Evolutionary conservation across 371 early-diverging fungal species (phyloP).

Genomic region (Encephalitozoon cuniculi): DNA sequence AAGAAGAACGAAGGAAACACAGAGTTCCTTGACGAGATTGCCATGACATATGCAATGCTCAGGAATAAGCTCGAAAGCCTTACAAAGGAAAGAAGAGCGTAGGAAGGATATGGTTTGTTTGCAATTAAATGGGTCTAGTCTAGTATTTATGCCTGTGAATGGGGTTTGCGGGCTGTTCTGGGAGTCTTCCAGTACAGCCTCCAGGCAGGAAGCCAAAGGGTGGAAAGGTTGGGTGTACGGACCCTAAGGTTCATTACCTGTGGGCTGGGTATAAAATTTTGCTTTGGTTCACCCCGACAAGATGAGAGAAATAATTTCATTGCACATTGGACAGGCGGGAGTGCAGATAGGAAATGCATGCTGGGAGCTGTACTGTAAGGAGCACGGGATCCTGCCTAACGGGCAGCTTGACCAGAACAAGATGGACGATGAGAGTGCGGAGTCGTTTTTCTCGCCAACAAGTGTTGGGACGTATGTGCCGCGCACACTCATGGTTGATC

Average conservation of each 20-base stretch:
- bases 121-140: not conserved
- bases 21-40: constrained; percentile 16
- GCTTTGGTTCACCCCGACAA: constrained; percentile 31
- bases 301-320: constrained; percentile 92
- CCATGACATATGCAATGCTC: constrained; percentile 15
- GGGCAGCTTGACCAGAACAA: constrained; percentile 63
- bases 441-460: constrained; percentile 87
- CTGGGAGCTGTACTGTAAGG: constrained; percentile 93
- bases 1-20: constrained; percentile 2
- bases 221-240: not conserved
- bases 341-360: constrained; percentile 99
- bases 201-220: no score
- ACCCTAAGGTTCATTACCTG: not conserved
- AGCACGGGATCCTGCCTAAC: constrained; percentile 92
- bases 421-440: constrained; percentile 70
- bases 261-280: constrained; percentile 8
- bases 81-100: constrained; percentile 7
- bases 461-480: constrained; percentile 94
- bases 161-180: no score
- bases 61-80: constrained; percentile 13
- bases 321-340: constrained; percentile 95
- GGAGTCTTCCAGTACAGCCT: no score
- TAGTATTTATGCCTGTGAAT: not conserved
- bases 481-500: constrained; percentile 88
- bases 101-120: not conserved